These are phyloP conservation scores for Carallia pectinifolia DNA, from an alignment of 345 rosid genomes.

Conservation along the genomic window DNA sequence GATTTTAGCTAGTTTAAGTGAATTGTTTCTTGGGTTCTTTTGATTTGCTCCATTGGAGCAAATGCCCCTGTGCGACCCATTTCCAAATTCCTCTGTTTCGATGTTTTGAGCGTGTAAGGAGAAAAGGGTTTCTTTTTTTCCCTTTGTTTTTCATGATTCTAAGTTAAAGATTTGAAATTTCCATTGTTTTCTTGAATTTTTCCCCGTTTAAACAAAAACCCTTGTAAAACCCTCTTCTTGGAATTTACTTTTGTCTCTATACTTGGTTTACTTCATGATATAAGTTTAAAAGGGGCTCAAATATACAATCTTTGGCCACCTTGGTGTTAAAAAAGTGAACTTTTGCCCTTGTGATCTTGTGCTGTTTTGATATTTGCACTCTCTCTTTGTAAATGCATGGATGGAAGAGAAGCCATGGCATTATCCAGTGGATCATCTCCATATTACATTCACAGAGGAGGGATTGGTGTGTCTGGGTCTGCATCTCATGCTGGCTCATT, in stretches of 20 bases:
- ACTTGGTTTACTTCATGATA: not conserved
- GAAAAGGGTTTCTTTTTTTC: not conserved
- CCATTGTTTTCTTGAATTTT: not conserved
- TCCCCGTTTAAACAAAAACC: constrained; percentile 8
- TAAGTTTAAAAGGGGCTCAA: constrained; percentile 3
- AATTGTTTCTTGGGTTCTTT: constrained; percentile 3
- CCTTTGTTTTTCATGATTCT: not conserved
- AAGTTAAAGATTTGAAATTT: constrained; percentile 5
- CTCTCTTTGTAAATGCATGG: constrained; percentile 77
- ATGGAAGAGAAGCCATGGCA: constrained; percentile 93
- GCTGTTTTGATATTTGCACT: constrained; percentile 15
- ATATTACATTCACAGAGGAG: constrained; percentile 79
- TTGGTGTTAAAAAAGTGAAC: not conserved
- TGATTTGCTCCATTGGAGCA: not conserved
- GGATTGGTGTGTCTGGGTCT: constrained; percentile 49
- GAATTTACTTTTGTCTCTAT: not conserved
- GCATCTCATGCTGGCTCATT: constrained; percentile 49
- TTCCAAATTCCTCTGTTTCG: not conserved
- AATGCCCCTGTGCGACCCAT: constrained; percentile 12
- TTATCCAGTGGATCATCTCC: constrained; percentile 75
- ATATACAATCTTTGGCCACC: not conserved
- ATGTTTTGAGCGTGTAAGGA: not conserved
- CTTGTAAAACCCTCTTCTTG: constrained; percentile 14
- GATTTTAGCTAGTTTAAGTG: constrained; percentile 2
- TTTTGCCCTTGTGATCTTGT: not conserved